These are phyloP conservation scores for Arthrobotrys musiformis DNA, from an alignment of 2,329 filamentous ascomycete genomes.

Conservation along the genomic window DNA sequence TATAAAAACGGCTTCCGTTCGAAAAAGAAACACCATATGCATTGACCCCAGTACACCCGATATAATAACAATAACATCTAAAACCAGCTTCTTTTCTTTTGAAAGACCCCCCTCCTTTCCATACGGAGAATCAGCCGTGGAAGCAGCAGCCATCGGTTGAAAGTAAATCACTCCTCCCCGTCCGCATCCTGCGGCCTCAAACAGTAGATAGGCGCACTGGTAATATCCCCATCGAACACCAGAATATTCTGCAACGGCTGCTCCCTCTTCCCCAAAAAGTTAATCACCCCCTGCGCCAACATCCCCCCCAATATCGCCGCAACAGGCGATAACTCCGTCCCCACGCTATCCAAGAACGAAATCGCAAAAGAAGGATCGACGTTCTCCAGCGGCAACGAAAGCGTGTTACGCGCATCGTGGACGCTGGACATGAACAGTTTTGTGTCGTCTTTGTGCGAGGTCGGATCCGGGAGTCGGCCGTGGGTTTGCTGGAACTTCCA, in stretches of 20 bases:
- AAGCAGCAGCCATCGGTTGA: no score
- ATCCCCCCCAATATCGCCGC: slow-evolving; percentile 89
- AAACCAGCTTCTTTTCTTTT: no score
- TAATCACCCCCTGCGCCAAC: slow-evolving; percentile 96
- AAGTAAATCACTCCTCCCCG: slow-evolving; percentile 33
- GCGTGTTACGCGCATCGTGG: slow-evolving; percentile 79
- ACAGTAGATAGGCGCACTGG: slow-evolving; percentile 81
- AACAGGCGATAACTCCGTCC: slow-evolving; percentile 84
- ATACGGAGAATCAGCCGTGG: neutral
- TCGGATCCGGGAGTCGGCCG: slow-evolving; percentile 69
- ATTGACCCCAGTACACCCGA: no score
- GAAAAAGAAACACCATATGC: no score
- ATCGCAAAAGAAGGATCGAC: slow-evolving; percentile 43
- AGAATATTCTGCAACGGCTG: slow-evolving; percentile 96
- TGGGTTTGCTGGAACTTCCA: slow-evolving; percentile 82
- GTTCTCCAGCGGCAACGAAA: slow-evolving; percentile 73
- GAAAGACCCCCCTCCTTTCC: neutral
- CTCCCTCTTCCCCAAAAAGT: slow-evolving; percentile 87
- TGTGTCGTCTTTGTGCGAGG: slow-evolving; percentile 70
- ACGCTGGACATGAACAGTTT: slow-evolving; percentile 80
- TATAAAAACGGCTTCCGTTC: no score
- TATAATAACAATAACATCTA: no score
- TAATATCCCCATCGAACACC: slow-evolving; percentile 85
- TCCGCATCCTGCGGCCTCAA: slow-evolving; percentile 76
- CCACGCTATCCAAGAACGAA: slow-evolving; percentile 83